Base-by-base conservation (phyloP, 208 protist species). In the Acanthamoeba quina region DNA sequence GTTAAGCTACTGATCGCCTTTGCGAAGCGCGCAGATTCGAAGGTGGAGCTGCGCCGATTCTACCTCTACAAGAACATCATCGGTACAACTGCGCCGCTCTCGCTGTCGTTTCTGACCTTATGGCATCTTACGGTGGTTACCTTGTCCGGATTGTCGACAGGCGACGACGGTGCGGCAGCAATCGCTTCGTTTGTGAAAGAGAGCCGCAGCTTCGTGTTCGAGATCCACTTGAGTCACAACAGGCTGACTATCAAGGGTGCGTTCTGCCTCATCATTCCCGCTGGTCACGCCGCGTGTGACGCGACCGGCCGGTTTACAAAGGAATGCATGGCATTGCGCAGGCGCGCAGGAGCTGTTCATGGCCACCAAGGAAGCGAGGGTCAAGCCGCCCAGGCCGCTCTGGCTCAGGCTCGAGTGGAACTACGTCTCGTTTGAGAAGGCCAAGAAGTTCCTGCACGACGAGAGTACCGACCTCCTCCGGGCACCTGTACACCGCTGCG, bases 41-140 rank as follows among this genome's bases (percentile, higher is more conserved):
- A 78, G 68, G 68, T 78, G 13, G 68, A 78, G 68, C 34, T 78
- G 29, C 68, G 68, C 7, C 26, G 68, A 13, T 78, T 78, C 68
- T 78, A 78, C 34, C 68, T 78, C 31, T 78, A 78, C 68, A 78
- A 78, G 68, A 78, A 78, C 37, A 78, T 78, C 68, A 78, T 78
- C 6, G 64, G 64, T 72, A 56, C 11, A 70, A 9, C 19, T n/a
- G 1, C 64, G 64, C 11, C 3, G 31, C 24, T 29, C n/a, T 37
- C 24, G 26, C 24, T 66, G 26, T 66, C 26, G 60, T 66, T 66
- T 29, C 19, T 66, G 24, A 66, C 60, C 19, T 9, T 5, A n/a
- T 3, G 10, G n/a, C n/a, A 29, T n/a, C 60, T 66, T 21, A 66
- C 60, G 19, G 31, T 72, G n/a, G 13, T 21, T 72, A 29, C n/a